Percentiles rank a stretch among this genome's conserved stretches.
Conservation (phyloP, 2,329 filamentous ascomycete genomes). For the Didymella pomorum region DNA sequence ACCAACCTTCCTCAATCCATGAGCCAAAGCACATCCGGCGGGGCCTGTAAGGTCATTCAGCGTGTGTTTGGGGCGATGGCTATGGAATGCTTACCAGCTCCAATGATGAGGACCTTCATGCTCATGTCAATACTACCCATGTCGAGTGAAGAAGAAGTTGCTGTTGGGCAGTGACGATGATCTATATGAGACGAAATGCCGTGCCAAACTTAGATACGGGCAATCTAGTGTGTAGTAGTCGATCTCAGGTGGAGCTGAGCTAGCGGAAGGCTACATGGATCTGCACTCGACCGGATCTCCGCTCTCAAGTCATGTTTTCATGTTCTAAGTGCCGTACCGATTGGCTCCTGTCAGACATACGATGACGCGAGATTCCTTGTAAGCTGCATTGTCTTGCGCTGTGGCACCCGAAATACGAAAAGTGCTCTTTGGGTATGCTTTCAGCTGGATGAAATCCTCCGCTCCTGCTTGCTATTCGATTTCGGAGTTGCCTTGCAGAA, state of each 20-base stretch:
- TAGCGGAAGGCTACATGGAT: conserved; percentile 20
- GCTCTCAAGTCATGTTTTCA: conserved; percentile 17
- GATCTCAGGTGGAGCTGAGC: conserved; percentile 18
- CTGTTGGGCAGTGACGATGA: no score
- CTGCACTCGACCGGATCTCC: conserved; percentile 32
- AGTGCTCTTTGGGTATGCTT: background rate
- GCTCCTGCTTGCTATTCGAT: background rate
- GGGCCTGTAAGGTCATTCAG: conserved; percentile 42
- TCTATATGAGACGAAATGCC: background rate
- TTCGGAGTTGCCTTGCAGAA: no score
- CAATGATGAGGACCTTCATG: conserved; percentile 38
- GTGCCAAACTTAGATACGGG: conserved; percentile 8
- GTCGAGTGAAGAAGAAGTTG: background rate
- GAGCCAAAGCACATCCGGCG: conserved; percentile 53
- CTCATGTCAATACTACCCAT: conserved; percentile 9
- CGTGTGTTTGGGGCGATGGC: background rate
- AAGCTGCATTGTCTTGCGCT: background rate
- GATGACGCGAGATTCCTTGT: conserved; percentile 1
- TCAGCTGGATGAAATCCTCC: background rate
- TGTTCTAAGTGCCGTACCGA: background rate
- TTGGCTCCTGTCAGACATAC: conserved; percentile 2
- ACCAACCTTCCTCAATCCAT: conserved; percentile 51
- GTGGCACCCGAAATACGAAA: conserved; percentile 5
- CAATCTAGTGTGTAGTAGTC: conserved; percentile 10
- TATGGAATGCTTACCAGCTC: conserved; percentile 27